Percentiles rank a stretch among this genome's conserved stretches.
phyloP scores from a whole-genome alignment of 2,329 filamentous ascomycete genomes.

The Colletotrichum acutatum region DNA sequence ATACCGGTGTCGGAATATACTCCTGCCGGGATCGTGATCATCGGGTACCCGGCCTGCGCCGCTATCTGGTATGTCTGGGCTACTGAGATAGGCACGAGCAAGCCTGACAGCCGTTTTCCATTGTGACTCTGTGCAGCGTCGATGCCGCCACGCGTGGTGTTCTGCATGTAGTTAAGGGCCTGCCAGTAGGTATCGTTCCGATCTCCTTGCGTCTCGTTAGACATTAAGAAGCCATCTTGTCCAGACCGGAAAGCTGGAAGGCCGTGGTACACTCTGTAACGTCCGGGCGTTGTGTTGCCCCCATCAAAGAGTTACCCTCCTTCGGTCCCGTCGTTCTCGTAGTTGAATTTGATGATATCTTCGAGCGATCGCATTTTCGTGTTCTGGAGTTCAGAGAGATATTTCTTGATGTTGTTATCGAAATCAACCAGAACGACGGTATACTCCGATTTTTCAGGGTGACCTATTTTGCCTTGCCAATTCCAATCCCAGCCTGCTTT shows the following conservation, averaged over 20 bases:
- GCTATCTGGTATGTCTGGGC: slow-evolving; percentile 75
- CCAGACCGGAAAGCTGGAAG: slow-evolving; percentile 71
- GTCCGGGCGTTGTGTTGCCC: not conserved
- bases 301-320: slow-evolving; percentile 64
- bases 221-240: slow-evolving; percentile 76
- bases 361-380: slow-evolving; percentile 68
- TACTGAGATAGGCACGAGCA: slow-evolving; percentile 76
- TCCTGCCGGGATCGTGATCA: slow-evolving; percentile 75
- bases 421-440: slow-evolving; percentile 78
- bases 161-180: slow-evolving; percentile 70
- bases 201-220: slow-evolving; percentile 67
- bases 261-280: slow-evolving; percentile 47
- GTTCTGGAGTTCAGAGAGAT: slow-evolving; percentile 71
- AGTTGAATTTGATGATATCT: slow-evolving; percentile 73
- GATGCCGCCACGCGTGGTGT: slow-evolving; percentile 72
- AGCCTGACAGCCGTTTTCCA: slow-evolving; percentile 61
- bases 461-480: slow-evolving; percentile 54
- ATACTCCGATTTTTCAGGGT: slow-evolving; percentile 77
- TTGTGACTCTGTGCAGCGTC: slow-evolving; percentile 63
- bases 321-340: slow-evolving; percentile 72
- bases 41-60: slow-evolving; percentile 79
- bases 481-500: slow-evolving; percentile 79
- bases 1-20: slow-evolving; percentile 61
- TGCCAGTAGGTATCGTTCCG: slow-evolving; percentile 74
- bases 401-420: slow-evolving; percentile 69